A percentile compares a stretch with the other conserved stretches of the same genome.
phyloP scores from a whole-genome alignment of 2,329 filamentous ascomycete species.

The Clarireedia sp. region DNA sequence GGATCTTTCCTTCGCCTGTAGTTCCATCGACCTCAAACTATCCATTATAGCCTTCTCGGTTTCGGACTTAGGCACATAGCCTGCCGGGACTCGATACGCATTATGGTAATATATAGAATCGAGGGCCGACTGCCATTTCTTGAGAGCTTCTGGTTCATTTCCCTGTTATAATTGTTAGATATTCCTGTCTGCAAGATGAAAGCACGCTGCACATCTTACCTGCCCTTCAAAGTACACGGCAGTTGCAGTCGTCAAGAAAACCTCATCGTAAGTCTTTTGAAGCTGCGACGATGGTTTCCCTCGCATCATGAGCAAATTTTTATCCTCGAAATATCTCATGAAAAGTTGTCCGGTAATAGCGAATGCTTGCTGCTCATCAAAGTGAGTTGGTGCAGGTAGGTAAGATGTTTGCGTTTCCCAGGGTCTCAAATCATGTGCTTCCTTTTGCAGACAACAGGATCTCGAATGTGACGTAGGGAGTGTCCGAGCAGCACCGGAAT shows the following conservation, averaged over 20 bases:
- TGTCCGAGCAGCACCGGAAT: neutral
- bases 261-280: conserved; percentile 97
- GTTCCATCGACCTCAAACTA: conserved; percentile 72
- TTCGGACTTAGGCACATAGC: conserved; percentile 64
- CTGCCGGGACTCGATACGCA: conserved; percentile 62
- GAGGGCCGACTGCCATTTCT: conserved; percentile 83
- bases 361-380: too few species aligned
- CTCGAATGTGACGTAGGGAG: neutral
- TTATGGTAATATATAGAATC: conserved; percentile 84
- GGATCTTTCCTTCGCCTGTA: conserved; percentile 89
- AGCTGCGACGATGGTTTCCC: conserved; percentile 62
- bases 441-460: neutral
- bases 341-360: neutral
- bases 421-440: neutral
- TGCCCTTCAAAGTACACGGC: conserved; percentile 94
- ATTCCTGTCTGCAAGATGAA: neutral
- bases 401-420: neutral
- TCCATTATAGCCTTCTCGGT: conserved; percentile 78
- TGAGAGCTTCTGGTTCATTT: conserved; percentile 82
- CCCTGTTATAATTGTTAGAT: conserved; percentile 46
- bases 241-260: conserved; percentile 88
- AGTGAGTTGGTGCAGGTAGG: too few species aligned
- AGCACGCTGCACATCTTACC: conserved; percentile 40
- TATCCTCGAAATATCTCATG: neutral
- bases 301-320: conserved; percentile 35